Conservation (phyloP, 1,284 basidiomycete species). For the Pseudozyma tsukubaensis region DNA sequence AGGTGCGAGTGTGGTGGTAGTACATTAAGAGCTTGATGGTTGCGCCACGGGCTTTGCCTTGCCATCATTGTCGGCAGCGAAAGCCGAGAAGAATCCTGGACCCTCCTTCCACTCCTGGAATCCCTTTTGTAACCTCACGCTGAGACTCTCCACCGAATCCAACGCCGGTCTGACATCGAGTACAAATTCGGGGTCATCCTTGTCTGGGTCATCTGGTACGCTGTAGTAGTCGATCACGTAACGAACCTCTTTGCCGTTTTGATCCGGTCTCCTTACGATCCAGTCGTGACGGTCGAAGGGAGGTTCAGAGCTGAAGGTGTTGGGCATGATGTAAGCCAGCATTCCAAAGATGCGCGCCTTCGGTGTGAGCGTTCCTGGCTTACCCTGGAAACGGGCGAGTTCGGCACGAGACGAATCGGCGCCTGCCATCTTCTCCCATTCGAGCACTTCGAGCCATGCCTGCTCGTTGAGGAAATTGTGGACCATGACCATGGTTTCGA, state of each 20-base stretch:
- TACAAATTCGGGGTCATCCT: conserved; percentile 63
- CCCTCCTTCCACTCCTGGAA: conserved; percentile 60
- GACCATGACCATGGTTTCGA: conserved; percentile 97
- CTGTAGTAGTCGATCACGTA: conserved; percentile 69
- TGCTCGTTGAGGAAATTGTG: conserved; percentile 98
- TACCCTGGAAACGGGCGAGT: conserved; percentile 86
- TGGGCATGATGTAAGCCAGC: conserved; percentile 87
- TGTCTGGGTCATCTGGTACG: conserved; percentile 52
- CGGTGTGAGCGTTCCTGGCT: conserved; percentile 81
- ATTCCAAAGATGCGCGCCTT: conserved; percentile 88
- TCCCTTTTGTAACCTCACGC: conserved; percentile 49
- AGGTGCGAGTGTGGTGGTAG: neutral
- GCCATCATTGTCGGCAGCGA: conserved; percentile 23
- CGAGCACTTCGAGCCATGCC: conserved; percentile 93
- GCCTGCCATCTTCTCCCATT: conserved; percentile 79
- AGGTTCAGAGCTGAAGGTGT: conserved; percentile 86
- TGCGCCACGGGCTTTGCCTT: conserved; percentile 17
- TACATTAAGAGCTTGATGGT: neutral
- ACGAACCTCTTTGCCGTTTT: conserved; percentile 59
- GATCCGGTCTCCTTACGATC: conserved; percentile 79
- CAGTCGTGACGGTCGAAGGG: conserved; percentile 99
- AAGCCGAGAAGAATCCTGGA: conserved; percentile 42
- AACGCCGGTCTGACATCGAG: conserved; percentile 64
- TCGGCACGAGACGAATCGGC: conserved; percentile 70
- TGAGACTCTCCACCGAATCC: conserved; percentile 52